phyloP scores from a whole-genome alignment of 345 rosid species.

The Brassica rapa region DNA sequence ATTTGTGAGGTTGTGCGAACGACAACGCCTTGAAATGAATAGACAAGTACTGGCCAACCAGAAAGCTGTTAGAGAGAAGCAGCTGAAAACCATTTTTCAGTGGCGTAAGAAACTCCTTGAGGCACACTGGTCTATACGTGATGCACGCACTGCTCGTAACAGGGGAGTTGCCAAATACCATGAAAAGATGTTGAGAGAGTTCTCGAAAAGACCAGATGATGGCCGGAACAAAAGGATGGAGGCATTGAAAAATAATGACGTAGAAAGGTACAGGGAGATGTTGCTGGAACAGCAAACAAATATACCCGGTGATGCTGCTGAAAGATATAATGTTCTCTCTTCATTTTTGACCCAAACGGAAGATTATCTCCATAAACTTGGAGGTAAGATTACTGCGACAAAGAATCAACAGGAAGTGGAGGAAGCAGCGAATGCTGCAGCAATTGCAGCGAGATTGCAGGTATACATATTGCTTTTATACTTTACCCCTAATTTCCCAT shows the following conservation, averaged over 20 bases:
- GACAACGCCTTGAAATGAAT: conserved; percentile 87
- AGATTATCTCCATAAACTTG: conserved; percentile 91
- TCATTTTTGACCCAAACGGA: conserved; percentile 98
- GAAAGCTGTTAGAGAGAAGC: conserved; percentile 88
- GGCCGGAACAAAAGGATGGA: conserved; percentile 97
- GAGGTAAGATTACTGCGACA: conserved; percentile 89
- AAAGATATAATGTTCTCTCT: conserved; percentile 93
- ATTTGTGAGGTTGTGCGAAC: conserved; percentile 96
- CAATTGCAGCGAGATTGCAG: conserved; percentile 90
- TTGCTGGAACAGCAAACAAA: conserved; percentile 95
- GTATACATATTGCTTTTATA: conserved; percentile 44
- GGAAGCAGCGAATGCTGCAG: conserved; percentile 97
- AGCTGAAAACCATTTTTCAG: conserved; percentile 89
- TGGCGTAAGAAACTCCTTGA: conserved; percentile 99
- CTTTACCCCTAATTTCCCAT: neutral
- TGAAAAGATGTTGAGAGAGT: conserved; percentile 93
- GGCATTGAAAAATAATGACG: conserved; percentile 98
- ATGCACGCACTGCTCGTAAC: conserved; percentile 96
- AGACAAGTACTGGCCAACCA: conserved; percentile 89
- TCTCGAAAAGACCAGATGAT: conserved; percentile 94
- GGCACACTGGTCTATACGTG: conserved; percentile 97
- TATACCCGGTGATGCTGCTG: conserved; percentile 88
- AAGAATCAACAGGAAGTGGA: conserved; percentile 98
- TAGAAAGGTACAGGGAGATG: conserved; percentile 99
- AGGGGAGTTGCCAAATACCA: conserved; percentile 99